Conservation (phyloP, 352 stramenopile genomes). For the Pythium guiyangense region DNA sequence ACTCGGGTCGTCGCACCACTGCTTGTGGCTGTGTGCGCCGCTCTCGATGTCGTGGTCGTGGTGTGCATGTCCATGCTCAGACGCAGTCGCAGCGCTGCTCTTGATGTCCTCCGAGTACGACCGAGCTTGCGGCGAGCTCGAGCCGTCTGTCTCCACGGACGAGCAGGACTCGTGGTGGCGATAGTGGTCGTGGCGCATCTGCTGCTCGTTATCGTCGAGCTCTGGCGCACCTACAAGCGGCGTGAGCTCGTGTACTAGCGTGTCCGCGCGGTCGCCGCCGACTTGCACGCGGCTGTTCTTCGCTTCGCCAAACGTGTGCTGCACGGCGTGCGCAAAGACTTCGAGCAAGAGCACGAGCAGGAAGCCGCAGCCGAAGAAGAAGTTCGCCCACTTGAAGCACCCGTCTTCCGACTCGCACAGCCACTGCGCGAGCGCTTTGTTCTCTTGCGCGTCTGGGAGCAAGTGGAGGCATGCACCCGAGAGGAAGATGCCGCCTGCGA, state of each 20-base stretch:
- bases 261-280: too few relatives aligned
- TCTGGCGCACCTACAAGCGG: constrained; percentile 23
- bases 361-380: constrained; percentile 78
- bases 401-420: constrained; percentile 30
- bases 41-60: constrained; percentile 9
- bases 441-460: constrained; percentile 69
- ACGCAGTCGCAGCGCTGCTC: not conserved
- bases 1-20: not conserved
- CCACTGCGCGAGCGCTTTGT: constrained; percentile 42
- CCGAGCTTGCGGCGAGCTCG: not conserved
- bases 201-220: constrained; percentile 1
- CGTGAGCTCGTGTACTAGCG: constrained; percentile 15
- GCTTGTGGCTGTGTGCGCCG: constrained; percentile 7
- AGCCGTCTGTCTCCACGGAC: constrained; percentile 11
- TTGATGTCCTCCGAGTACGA: not conserved
- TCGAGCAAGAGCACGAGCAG: constrained; percentile 72
- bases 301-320: constrained; percentile 32
- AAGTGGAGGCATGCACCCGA: constrained; percentile 75
- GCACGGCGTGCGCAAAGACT: constrained; percentile 56
- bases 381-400: constrained; percentile 77
- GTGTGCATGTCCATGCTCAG: not conserved
- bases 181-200: constrained; percentile 14
- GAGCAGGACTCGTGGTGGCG: constrained; percentile 22
- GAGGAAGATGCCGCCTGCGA: constrained; percentile 77
- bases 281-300: constrained; percentile 6